Percentiles rank a stretch among this genome's conserved stretches.
Evolutionary conservation across 495 filamentous ascomycete species (phyloP).

Genomic region (Entonaema liquescens): DNA sequence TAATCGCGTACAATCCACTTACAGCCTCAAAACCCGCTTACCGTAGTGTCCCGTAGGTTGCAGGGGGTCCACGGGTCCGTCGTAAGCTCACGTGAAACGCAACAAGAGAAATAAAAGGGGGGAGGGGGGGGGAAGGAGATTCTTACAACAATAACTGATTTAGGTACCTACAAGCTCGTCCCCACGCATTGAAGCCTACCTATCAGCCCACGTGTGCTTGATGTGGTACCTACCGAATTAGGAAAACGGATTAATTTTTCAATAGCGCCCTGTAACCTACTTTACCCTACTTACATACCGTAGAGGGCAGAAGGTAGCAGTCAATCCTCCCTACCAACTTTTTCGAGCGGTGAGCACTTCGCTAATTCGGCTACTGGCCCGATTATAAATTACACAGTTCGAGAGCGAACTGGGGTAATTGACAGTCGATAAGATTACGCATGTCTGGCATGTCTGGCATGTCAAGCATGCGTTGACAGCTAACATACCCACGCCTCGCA

Average conservation of each 20-base stretch:
- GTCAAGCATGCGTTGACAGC: not conserved
- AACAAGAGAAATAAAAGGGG: conserved; percentile 9
- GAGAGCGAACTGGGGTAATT: not conserved
- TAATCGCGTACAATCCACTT: conserved; percentile 35
- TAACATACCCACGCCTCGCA: not conserved
- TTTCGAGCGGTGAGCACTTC: conserved; percentile 5
- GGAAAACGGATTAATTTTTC: conserved; percentile 18
- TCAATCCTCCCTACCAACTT: not conserved
- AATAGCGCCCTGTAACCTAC: not conserved
- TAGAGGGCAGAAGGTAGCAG: not conserved
- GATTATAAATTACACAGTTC: not conserved
- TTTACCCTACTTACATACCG: not conserved
- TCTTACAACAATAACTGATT: not conserved
- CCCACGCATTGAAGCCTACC: conserved; percentile 28
- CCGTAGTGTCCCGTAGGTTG: conserved; percentile 11
- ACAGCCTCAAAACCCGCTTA: conserved; percentile 26
- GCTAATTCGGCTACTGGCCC: conserved; percentile 1
- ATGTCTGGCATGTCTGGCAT: not conserved
- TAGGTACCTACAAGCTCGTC: not conserved
- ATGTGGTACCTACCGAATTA: conserved; percentile 35
- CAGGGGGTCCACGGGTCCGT: conserved; percentile 18
- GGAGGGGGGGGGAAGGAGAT: conserved; percentile 11
- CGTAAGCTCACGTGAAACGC: conserved; percentile 31
- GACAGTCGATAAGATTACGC: not conserved
- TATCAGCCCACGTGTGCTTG: conserved; percentile 22